A percentile compares a stretch with the other conserved stretches of the same genome.
Conservation (phyloP, 2,329 filamentous ascomycete species). For the Dactylellina sp. region DNA sequence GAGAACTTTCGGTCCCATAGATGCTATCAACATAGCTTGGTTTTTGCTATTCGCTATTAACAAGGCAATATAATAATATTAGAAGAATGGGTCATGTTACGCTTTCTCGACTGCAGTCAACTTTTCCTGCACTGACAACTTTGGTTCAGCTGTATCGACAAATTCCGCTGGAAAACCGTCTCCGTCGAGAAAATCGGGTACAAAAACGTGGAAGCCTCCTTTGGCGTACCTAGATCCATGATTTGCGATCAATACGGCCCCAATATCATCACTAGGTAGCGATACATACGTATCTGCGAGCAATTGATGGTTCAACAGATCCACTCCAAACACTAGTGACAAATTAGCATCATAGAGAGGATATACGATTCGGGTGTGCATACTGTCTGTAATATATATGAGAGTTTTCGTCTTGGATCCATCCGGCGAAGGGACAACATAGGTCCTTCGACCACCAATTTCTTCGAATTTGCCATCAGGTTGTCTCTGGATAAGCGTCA, state of each 20-base stretch:
- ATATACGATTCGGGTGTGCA: background rate
- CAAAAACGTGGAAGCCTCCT: slow-evolving; percentile 42
- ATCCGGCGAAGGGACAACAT: slow-evolving; percentile 40
- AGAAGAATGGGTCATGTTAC: slow-evolving; percentile 7
- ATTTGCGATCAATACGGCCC: background rate
- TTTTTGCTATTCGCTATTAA: slow-evolving; percentile 24
- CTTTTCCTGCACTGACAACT: slow-evolving; percentile 34
- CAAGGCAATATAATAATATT: no score
- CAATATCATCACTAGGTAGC: background rate
- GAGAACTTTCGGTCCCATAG: slow-evolving; percentile 33
- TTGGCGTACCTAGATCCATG: slow-evolving; percentile 33
- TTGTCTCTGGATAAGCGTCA: slow-evolving; percentile 8
- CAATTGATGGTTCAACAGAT: slow-evolving; percentile 45
- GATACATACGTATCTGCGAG: slow-evolving; percentile 45
- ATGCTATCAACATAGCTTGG: slow-evolving; percentile 32
- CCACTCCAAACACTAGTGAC: slow-evolving; percentile 44
- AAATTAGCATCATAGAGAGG: background rate
- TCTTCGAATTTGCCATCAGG: slow-evolving; percentile 48
- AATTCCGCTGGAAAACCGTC: slow-evolving; percentile 44
- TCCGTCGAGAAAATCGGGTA: slow-evolving; percentile 50
- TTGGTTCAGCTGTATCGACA: slow-evolving; percentile 42
- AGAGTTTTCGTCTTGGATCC: slow-evolving; percentile 47
- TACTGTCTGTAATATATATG: slow-evolving; percentile 52
- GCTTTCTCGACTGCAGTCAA: slow-evolving; percentile 41
- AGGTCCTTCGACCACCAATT: slow-evolving; percentile 44